Base-by-base conservation (phyloP, 2,329 filamentous ascomycete species). In the Zymoseptoria pseudotritici region DNA sequence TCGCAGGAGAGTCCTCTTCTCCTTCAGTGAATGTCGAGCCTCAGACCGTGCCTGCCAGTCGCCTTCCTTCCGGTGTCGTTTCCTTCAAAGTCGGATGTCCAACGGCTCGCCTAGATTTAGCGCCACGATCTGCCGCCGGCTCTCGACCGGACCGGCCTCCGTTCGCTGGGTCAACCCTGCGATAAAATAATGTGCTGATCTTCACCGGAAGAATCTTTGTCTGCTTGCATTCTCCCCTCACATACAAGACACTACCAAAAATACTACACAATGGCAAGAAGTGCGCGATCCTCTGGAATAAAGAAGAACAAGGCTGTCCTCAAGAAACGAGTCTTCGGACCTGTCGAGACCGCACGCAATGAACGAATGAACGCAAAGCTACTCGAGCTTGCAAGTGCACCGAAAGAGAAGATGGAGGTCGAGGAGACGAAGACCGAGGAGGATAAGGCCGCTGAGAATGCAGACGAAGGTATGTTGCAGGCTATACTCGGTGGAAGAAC, bases 301-400 rank as follows among this genome's bases (percentile, higher is more conserved):
- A 97, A 97, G 80, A 82, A 82, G 70, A 97, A 97, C 80, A 91
- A 91, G 78, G 82, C 84, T 67, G 87, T 84, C 69, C 82, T 96
- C 65, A 92, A 92, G 75, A 80, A 84, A 66, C 86, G 85, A 65
- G 88, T 97, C 66, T 97, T 96, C 76, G 90, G 88, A 1, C 93
- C 93, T 17, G 86, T 86, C 58, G 90, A 93, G 74, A 79, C 82
- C 69, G 91, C 89, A 53, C 85, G 93, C 67, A 87, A 86, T 57
- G 87, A 92, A 75, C 87, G 93, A 66, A 84, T 97, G 42, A 91
- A 90, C 49, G 88, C 89, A 62, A 96, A 94, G 77, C 81, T 97
- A 61, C 81, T 92, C 70, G 91, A 92, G 73, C 75, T 96, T 68
- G 89, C 88, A 53, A 82, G 86, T 59, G 86, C 91, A 71, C 86